Evolutionary conservation across 257 asterid species (phyloP).

Genomic region (Plectranthus barbatus): DNA sequence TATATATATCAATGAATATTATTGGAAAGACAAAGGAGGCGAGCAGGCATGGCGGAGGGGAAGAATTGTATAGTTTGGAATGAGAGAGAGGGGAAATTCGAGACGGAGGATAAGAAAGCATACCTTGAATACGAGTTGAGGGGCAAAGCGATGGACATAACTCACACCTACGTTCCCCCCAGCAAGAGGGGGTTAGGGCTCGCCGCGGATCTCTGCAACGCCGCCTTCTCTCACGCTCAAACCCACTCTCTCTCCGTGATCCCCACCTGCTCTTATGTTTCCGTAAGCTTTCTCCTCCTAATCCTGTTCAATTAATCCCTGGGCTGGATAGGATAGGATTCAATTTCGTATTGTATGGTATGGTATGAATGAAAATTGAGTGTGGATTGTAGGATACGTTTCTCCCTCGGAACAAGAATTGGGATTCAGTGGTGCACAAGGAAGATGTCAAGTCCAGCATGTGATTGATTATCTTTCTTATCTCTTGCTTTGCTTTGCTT

Average conservation of each 20-base stretch:
- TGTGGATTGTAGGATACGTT: conserved; percentile 84
- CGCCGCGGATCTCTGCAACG: conserved; percentile 67
- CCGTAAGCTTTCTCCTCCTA: conserved; percentile 38
- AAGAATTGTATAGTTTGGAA: conserved; percentile 51
- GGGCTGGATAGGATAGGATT: no score
- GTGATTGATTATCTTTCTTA: not conserved
- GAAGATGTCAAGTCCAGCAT: conserved; percentile 42
- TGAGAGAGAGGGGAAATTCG: conserved; percentile 49
- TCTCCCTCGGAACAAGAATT: conserved; percentile 60
- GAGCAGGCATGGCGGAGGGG: conserved; percentile 11
- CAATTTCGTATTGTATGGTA: no score
- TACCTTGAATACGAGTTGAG: conserved; percentile 51
- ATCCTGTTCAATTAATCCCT: not conserved
- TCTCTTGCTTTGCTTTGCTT: no score
- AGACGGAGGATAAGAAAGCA: conserved; percentile 68
- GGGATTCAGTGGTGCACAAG: conserved; percentile 50
- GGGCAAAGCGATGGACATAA: conserved; percentile 55
- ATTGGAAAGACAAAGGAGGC: not conserved
- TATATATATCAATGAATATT: no score
- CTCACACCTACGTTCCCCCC: conserved; percentile 77
- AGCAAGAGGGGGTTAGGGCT: conserved; percentile 85
- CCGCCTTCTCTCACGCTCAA: conserved; percentile 78
- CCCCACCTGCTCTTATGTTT: conserved; percentile 89
- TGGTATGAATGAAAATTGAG: no score
- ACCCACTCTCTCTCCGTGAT: conserved; percentile 42